Evolutionary conservation across 805 yeast genomes (phyloP).

Genomic region (Cyberlindnera sargentensis): DNA sequence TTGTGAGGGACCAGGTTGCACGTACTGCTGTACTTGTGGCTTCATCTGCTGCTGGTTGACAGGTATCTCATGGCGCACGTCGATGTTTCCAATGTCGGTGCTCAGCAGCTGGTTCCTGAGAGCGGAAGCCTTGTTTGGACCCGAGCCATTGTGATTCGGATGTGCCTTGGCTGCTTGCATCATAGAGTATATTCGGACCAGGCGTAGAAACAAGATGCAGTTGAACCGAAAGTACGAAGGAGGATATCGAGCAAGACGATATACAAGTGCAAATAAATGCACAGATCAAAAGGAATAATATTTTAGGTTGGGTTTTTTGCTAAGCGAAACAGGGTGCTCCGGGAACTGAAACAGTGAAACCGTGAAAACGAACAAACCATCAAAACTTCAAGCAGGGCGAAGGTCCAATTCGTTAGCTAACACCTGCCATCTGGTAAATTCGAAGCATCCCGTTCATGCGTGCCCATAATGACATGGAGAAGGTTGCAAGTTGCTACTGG

Average conservation of each 20-base stretch:
- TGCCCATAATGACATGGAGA: too few species aligned
- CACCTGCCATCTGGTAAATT: too few species aligned
- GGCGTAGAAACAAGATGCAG: too few species aligned
- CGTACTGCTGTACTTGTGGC: slow-evolving; percentile 2
- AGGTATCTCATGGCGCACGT: slow-evolving; percentile 36
- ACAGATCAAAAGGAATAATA: too few species aligned
- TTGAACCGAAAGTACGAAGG: too few species aligned
- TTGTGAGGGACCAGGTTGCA: background rate
- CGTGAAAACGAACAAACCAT: too few species aligned
- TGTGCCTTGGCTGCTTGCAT: slow-evolving; percentile 13
- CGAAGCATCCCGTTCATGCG: too few species aligned
- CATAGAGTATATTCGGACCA: background rate
- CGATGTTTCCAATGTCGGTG: slow-evolving; percentile 36
- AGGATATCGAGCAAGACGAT: too few species aligned
- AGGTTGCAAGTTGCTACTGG: too few species aligned
- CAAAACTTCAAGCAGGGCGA: too few species aligned
- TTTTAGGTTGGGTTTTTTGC: background rate
- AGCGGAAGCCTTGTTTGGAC: background rate
- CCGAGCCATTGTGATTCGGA: background rate
- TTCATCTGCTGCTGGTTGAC: slow-evolving; percentile 12
- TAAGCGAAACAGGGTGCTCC: background rate
- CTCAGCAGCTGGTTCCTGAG: slow-evolving; percentile 32
- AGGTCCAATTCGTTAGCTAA: too few species aligned
- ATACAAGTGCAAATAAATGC: too few species aligned
- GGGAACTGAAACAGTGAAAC: background rate